Evolutionary conservation across 148 eudicot species (phyloP).

Genomic region (Salicornia ramosissima): DNA sequence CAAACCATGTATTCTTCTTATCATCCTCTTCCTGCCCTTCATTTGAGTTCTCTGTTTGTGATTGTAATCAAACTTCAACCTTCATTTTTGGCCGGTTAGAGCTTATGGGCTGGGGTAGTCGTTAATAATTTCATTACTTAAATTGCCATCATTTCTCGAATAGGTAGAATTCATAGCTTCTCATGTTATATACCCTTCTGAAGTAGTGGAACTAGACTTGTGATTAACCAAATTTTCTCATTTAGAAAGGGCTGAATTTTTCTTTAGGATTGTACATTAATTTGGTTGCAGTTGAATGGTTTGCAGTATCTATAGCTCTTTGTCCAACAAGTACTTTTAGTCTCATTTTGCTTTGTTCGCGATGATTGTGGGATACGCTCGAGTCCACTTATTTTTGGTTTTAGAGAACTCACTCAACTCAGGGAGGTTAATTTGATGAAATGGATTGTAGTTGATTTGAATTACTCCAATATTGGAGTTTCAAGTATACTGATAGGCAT

Average conservation of each 20-base stretch:
- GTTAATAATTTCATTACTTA: too few species aligned
- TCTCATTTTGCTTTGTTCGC: too few species aligned
- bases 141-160: background rate
- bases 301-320: too few species aligned
- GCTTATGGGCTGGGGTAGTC: constrained; percentile 2
- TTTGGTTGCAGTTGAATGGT: too few species aligned
- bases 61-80: background rate
- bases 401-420: too few species aligned
- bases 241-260: background rate
- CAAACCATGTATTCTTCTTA: background rate
- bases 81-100: constrained; percentile 1
- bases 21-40: background rate
- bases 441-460: too few species aligned
- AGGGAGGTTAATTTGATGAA: too few species aligned
- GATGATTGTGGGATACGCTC: too few species aligned
- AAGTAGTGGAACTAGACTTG: background rate
- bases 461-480: too few species aligned
- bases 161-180: background rate
- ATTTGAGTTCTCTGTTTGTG: constrained; percentile 10
- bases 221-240: background rate
- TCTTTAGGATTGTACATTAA: background rate
- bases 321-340: too few species aligned
- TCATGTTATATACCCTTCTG: background rate
- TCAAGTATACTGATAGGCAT: too few species aligned
- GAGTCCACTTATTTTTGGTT: too few species aligned